Conservation (phyloP, 1,284 basidiomycete species). For the Neotropicomus parvogracilis region DNA sequence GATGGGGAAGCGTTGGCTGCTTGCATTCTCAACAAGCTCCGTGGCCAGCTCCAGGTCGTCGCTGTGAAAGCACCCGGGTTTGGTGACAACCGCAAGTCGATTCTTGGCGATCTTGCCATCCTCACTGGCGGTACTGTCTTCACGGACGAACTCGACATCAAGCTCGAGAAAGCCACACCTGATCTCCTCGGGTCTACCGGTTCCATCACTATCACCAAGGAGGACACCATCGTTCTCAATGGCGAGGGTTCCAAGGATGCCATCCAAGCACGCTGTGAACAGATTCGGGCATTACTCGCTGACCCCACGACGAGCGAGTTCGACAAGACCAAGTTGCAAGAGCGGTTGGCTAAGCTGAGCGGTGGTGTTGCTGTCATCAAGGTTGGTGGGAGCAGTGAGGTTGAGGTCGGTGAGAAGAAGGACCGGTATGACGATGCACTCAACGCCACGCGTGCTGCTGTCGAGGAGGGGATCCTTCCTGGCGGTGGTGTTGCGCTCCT, state of each 20-base stretch:
- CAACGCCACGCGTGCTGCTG: slow-evolving; percentile 95
- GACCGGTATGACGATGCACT: slow-evolving; percentile 98
- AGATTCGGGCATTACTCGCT: slow-evolving; percentile 82
- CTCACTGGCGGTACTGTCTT: slow-evolving; percentile 97
- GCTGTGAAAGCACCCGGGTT: slow-evolving; percentile 98
- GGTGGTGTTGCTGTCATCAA: slow-evolving; percentile 99
- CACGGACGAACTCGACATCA: slow-evolving; percentile 97
- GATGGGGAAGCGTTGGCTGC: slow-evolving; percentile 98
- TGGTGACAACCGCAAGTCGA: slow-evolving; percentile 98
- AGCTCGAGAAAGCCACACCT: slow-evolving; percentile 87
- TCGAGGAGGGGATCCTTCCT: slow-evolving; percentile 97
- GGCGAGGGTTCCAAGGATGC: slow-evolving; percentile 85
- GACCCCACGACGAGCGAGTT: slow-evolving; percentile 90
- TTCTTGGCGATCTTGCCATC: slow-evolving; percentile 95
- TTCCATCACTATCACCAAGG: slow-evolving; percentile 94
- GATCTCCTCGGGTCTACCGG: slow-evolving; percentile 93
- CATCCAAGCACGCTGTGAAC: slow-evolving; percentile 90
- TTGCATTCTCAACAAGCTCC: slow-evolving; percentile 98
- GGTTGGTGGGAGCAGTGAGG: slow-evolving; percentile 91
- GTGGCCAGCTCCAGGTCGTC: slow-evolving; percentile 89
- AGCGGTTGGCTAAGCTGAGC: slow-evolving; percentile 92
- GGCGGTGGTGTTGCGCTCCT: slow-evolving; percentile 91
- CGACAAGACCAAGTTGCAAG: slow-evolving; percentile 94
- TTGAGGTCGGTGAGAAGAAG: slow-evolving; percentile 99
- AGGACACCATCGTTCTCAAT: slow-evolving; percentile 96